Evolutionary conservation across 2,329 filamentous ascomycete genomes (phyloP).

Genomic region (Teratosphaeria zuluensis): DNA sequence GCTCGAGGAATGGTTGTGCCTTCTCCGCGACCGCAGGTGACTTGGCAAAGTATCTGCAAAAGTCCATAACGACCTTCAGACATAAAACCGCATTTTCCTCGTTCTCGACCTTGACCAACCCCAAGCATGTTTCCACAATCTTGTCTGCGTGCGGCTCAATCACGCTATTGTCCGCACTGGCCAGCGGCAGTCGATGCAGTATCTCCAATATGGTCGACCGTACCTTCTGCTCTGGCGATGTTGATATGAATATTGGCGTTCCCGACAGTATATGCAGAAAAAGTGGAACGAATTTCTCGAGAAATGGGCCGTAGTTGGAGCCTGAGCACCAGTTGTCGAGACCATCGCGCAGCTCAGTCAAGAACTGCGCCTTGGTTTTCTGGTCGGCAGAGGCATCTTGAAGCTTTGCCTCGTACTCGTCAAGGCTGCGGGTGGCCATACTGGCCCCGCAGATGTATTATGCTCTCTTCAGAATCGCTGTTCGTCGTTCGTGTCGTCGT

Average conservation of each 20-base stretch:
- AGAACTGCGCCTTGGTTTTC: constrained; percentile 70
- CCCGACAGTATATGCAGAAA: constrained; percentile 79
- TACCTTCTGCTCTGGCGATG: constrained; percentile 84
- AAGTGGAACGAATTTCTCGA: constrained; percentile 80
- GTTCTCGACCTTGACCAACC: constrained; percentile 80
- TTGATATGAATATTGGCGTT: constrained; percentile 82
- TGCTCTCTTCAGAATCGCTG: background rate
- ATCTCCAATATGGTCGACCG: constrained; percentile 92
- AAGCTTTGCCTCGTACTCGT: constrained; percentile 38
- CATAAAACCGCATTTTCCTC: constrained; percentile 98
- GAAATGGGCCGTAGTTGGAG: constrained; percentile 66
- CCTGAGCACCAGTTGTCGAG: constrained; percentile 80
- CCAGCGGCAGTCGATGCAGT: constrained; percentile 72
- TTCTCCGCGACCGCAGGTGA: constrained; percentile 55
- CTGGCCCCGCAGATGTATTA: constrained; percentile 1
- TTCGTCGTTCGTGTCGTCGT: background rate
- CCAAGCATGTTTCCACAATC: constrained; percentile 83
- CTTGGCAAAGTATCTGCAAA: constrained; percentile 86
- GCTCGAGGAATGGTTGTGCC: constrained; percentile 78
- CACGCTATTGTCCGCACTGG: constrained; percentile 51
- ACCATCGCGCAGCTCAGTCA: constrained; percentile 78
- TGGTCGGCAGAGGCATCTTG: constrained; percentile 49
- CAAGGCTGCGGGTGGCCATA: constrained; percentile 35
- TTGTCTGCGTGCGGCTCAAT: constrained; percentile 84
- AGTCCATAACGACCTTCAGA: constrained; percentile 95